phyloP scores from a whole-genome alignment of 2,329 filamentous ascomycete species.

The Aspergillus sp. region DNA sequence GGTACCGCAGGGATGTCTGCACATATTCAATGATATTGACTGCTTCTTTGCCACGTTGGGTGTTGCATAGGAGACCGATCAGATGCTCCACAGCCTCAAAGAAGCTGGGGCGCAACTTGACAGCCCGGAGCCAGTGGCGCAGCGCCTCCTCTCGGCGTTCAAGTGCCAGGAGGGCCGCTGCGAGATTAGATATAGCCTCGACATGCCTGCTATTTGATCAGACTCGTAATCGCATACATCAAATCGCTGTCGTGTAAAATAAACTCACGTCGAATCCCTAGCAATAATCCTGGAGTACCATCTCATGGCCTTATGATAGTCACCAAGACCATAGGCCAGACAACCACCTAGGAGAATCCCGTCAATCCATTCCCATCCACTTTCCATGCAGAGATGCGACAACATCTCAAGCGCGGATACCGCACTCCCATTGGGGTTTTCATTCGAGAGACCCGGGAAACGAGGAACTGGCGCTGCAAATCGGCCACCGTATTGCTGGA shows the following conservation, averaged over 20 bases:
- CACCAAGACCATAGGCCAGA: conserved; percentile 78
- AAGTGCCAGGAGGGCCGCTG: conserved; percentile 78
- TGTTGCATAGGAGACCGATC: conserved; percentile 74
- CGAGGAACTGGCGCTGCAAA: conserved; percentile 24
- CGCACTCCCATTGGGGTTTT: conserved; percentile 48
- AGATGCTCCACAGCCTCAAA: conserved; percentile 94
- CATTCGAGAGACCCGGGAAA: conserved; percentile 22
- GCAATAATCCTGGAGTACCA: conserved; percentile 50
- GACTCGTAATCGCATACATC: no score
- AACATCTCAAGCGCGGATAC: conserved; percentile 63
- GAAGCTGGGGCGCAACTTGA: conserved; percentile 74
- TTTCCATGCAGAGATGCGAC: conserved; percentile 66
- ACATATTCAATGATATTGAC: conserved; percentile 80
- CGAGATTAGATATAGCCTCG: conserved; percentile 88
- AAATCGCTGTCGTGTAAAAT: no score
- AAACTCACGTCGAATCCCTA: conserved; percentile 47
- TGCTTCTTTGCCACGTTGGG: conserved; percentile 73
- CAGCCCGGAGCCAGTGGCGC: conserved; percentile 73
- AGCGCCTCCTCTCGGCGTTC: conserved; percentile 77
- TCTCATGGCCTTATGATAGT: conserved; percentile 60
- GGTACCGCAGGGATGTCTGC: conserved; percentile 60
- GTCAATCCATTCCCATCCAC: conserved; percentile 81
- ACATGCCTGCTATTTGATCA: conserved; percentile 54
- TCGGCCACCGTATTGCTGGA: conserved; percentile 20
- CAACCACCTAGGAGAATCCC: conserved; percentile 88